Evolutionary conservation across 257 asterid species (phyloP), one percentile per base, ranked within the genome.

Genomic region (Cinchona pubescens): DNA sequence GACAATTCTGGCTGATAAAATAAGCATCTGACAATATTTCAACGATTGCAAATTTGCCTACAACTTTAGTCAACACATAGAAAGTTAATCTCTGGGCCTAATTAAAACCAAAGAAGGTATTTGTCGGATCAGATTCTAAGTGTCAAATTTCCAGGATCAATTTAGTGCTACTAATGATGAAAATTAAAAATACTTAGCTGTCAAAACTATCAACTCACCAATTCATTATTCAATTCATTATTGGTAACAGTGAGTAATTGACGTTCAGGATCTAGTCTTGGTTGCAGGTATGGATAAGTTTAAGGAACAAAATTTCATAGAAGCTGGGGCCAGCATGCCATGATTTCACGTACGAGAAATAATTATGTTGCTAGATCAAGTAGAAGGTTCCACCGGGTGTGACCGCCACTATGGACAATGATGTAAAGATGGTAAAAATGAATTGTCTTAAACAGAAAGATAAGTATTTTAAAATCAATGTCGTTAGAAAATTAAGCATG

Each of bases 241-340:
- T n/a, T n/a, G n/a, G n/a, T n/a, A n/a, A n/a, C n/a, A n/a, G n/a
- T n/a, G n/a, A n/a, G n/a, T n/a, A n/a, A n/a, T n/a, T n/a, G n/a
- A n/a, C n/a, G n/a, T n/a, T n/a, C n/a, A n/a, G n/a, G n/a, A n/a
- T n/a, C n/a, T n/a, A n/a, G n/a, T n/a, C n/a, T n/a, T n/a, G n/a
- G n/a, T n/a, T n/a, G 68, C 66, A 53, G 56, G 64, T 55, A 21
- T 72, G 70, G 30, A 73, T 27, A 73, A 40, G 75, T 55, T 56
- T 61, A 70, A 43, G 42, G 42, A 78, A 56, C 14, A 43, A 23
- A 67, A 43, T 53, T 46, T 59, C 56, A 25, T 29, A 19, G 45
- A 79, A 79, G 67, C 76, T 74, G 82, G 82, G 80, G 66, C 61
- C 75, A 40, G 25, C 15, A 58, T 59, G 70, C 69, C 56, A 76